These are phyloP conservation scores for Zygnema cylindricum DNA, from an alignment of 139 green algal species.

Conservation along the genomic window DNA sequence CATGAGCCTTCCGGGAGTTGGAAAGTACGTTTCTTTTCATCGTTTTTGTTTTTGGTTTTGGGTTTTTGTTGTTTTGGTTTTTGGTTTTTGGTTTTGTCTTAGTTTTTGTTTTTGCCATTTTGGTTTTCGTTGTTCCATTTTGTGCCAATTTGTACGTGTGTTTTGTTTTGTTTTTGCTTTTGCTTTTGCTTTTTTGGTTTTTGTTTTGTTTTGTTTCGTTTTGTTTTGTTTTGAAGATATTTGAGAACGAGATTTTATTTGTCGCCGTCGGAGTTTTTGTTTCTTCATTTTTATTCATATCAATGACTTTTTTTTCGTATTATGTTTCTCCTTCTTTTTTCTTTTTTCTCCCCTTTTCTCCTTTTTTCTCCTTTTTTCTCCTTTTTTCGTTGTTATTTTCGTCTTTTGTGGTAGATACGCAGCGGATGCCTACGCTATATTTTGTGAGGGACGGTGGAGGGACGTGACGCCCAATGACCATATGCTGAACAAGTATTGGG, in stretches of 20 bases:
- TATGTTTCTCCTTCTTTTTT: constrained; percentile 5
- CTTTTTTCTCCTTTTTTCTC: not conserved
- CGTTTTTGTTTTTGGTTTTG: too few species aligned
- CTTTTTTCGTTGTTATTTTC: not conserved
- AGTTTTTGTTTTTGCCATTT: too few species aligned
- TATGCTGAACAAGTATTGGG: constrained; percentile 70
- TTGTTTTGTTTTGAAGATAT: too few species aligned
- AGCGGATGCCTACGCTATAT: constrained; percentile 90
- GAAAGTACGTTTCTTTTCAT: constrained; percentile 46
- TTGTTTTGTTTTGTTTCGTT: too few species aligned
- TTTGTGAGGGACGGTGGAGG: constrained; percentile 79
- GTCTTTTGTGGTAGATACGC: constrained; percentile 71
- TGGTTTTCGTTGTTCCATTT: too few species aligned
- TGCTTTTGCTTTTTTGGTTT: too few species aligned
- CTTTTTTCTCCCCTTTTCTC: not conserved
- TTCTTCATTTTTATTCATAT: not conserved
- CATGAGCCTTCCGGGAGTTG: constrained; percentile 74
- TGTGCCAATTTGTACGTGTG: too few species aligned
- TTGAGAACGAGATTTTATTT: too few species aligned
- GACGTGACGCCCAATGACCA: constrained; percentile 73
- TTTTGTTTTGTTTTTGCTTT: too few species aligned
- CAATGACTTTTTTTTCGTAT: not conserved
- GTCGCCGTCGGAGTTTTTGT: not conserved
- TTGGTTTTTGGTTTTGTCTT: too few species aligned
- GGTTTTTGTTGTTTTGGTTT: too few species aligned